Conservation (phyloP, 73 alveolate species). For the Blepharisma stoltei region DNA sequence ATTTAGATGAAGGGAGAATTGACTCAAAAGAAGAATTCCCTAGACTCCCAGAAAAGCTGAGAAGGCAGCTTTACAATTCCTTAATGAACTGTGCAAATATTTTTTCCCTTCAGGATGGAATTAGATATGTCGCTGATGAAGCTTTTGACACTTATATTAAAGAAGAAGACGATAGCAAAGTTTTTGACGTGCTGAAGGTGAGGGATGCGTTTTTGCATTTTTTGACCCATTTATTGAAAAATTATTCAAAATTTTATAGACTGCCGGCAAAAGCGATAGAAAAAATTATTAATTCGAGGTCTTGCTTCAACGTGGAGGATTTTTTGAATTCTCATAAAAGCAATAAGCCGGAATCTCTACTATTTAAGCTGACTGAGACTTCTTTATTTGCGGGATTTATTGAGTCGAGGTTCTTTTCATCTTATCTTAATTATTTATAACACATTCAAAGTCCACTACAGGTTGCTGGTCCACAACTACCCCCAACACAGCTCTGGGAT, state of each 20-base stretch:
- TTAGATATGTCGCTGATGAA: slow-evolving; percentile 31
- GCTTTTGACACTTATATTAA: slow-evolving; percentile 34
- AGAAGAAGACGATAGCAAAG: slow-evolving; percentile 10
- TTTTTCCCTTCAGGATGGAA: slow-evolving; percentile 22
- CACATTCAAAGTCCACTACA: too few species aligned
- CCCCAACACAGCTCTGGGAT: too few species aligned
- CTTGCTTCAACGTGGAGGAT: too few species aligned
- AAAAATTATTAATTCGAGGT: not conserved
- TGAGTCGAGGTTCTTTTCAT: slow-evolving; percentile 19
- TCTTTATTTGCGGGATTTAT: slow-evolving; percentile 55
- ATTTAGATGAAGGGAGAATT: slow-evolving; percentile 46
- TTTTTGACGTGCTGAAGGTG: slow-evolving; percentile 45
- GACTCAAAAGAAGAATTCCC: slow-evolving; percentile 44
- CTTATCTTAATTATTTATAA: too few species aligned
- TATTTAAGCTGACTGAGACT: slow-evolving; percentile 55
- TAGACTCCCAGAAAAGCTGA: slow-evolving; percentile 49
- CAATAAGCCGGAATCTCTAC: slow-evolving; percentile 26
- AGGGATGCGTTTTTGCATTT: slow-evolving; percentile 64
- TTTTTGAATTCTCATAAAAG: not conserved
- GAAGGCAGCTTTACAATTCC: slow-evolving; percentile 33
- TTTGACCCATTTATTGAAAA: slow-evolving; percentile 42
- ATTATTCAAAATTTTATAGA: slow-evolving; percentile 45
- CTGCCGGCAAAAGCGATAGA: slow-evolving; percentile 43
- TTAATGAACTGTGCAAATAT: slow-evolving; percentile 27
- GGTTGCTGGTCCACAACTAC: too few species aligned